Conservation (phyloP, 768 basidiomycete species). For the Butyriboletus loyo region DNA sequence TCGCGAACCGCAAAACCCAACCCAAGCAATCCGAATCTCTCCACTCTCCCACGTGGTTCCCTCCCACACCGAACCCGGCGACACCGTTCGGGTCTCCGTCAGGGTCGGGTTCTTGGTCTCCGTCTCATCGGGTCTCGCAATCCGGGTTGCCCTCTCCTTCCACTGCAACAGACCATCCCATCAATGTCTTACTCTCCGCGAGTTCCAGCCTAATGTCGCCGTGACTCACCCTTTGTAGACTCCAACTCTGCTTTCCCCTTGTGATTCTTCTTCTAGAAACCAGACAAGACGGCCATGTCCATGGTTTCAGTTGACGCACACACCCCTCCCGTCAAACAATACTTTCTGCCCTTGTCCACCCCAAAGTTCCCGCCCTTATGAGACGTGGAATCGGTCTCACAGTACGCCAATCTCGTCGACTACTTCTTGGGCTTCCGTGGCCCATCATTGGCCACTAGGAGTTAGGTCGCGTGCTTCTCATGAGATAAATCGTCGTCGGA, state of each 20-base stretch:
- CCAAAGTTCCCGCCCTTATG: neutral
- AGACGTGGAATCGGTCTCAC: slow-evolving; percentile 22
- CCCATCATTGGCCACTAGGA: slow-evolving; percentile 16
- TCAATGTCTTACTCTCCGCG: neutral
- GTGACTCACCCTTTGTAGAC: slow-evolving; percentile 19
- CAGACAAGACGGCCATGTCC: no score
- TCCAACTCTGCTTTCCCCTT: no score
- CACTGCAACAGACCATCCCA: neutral
- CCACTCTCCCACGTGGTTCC: slow-evolving; percentile 30
- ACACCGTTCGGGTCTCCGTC: slow-evolving; percentile 3
- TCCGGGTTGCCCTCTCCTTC: slow-evolving; percentile 11
- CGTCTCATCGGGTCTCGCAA: slow-evolving; percentile 7
- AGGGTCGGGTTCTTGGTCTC: slow-evolving; percentile 15
- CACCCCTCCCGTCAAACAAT: slow-evolving; percentile 1
- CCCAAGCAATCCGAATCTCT: slow-evolving; percentile 13
- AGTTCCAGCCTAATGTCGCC: slow-evolving; percentile 9
- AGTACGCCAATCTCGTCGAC: slow-evolving; percentile 21
- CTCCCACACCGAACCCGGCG: no score
- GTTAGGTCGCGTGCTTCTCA: slow-evolving; percentile 20
- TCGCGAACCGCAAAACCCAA: slow-evolving; percentile 15
- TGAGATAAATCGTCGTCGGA: slow-evolving; percentile 9
- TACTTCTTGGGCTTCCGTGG: slow-evolving; percentile 16
- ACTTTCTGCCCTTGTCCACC: neutral
- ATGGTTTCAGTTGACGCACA: slow-evolving; percentile 7
- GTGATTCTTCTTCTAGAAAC: slow-evolving; percentile 10